Percentiles rank a stretch among this genome's conserved stretches.
Evolutionary conservation across 2,329 filamentous ascomycete species (phyloP).

Genomic region (Colletotrichum truncatum): DNA sequence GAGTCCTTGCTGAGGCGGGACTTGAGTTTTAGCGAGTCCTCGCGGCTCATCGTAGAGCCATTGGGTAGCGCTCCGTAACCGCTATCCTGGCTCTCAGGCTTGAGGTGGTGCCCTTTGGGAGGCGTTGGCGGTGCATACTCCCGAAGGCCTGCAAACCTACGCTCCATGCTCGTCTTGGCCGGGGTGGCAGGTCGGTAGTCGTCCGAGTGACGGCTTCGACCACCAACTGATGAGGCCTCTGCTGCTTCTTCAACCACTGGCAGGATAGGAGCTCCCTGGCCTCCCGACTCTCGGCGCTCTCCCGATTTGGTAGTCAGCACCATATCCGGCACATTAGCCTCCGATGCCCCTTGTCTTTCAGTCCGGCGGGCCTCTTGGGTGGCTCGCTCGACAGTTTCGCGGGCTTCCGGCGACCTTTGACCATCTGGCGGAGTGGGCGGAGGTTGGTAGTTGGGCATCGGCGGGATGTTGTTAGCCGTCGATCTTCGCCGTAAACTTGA

Average conservation of each 20-base stretch:
- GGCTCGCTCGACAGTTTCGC: slow-evolving; percentile 51
- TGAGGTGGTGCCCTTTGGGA: slow-evolving; percentile 52
- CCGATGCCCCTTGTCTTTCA: slow-evolving; percentile 42
- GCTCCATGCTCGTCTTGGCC: slow-evolving; percentile 47
- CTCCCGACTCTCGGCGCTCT: slow-evolving; percentile 64
- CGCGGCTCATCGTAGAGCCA: slow-evolving; percentile 40
- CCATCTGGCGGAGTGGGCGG: slow-evolving; percentile 49
- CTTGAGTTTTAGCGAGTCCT: slow-evolving; percentile 43
- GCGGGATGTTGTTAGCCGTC: slow-evolving; percentile 44
- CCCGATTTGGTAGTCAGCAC: slow-evolving; percentile 53
- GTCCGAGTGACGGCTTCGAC: slow-evolving; percentile 62
- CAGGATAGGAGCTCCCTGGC: slow-evolving; percentile 64
- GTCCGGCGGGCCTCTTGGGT: slow-evolving; percentile 46
- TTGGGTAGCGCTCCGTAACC: slow-evolving; percentile 49
- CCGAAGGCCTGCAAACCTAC: slow-evolving; percentile 30
- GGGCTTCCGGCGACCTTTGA: slow-evolving; percentile 46
- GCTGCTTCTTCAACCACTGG: slow-evolving; percentile 93
- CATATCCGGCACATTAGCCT: slow-evolving; percentile 68
- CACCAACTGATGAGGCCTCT: slow-evolving; percentile 75
- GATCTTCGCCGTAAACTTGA: slow-evolving; percentile 44
- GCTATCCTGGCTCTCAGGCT: slow-evolving; percentile 58
- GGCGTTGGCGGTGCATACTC: slow-evolving; percentile 54
- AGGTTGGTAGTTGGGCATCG: slow-evolving; percentile 56
- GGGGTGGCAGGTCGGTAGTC: slow-evolving; percentile 51
- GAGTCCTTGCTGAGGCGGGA: slow-evolving; percentile 61